A percentile compares a stretch with the other conserved stretches of the same genome.
Evolutionary conservation across 768 basidiomycete species (phyloP).

Genomic region (Harrya chromipes): DNA sequence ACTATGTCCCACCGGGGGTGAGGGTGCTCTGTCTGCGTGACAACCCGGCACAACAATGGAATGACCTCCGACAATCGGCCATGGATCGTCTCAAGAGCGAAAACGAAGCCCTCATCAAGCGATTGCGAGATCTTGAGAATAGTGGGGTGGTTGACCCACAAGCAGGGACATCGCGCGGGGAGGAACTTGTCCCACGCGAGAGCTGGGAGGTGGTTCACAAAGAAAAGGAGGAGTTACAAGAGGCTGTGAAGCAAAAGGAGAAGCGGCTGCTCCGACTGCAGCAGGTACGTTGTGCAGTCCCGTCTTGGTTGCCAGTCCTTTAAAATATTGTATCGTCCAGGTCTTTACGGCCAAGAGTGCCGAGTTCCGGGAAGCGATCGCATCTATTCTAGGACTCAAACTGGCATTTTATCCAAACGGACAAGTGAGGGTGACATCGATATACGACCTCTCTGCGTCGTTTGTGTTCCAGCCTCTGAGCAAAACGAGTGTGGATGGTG

Average conservation of each 20-base stretch:
- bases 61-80: slow-evolving; percentile 67
- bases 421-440: slow-evolving; percentile 84
- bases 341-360: slow-evolving; percentile 81
- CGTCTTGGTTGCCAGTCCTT: too few relatives aligned
- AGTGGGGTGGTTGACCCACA: slow-evolving; percentile 27
- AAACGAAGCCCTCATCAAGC: slow-evolving; percentile 75
- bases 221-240: slow-evolving; percentile 68
- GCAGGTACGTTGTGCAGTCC: slow-evolving; percentile 47
- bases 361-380: slow-evolving; percentile 90
- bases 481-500: slow-evolving; percentile 35
- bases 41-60: slow-evolving; percentile 84
- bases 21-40: slow-evolving; percentile 67
- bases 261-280: slow-evolving; percentile 77
- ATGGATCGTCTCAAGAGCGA: slow-evolving; percentile 77
- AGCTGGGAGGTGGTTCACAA: slow-evolving; percentile 71
- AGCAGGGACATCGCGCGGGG: slow-evolving; percentile 13
- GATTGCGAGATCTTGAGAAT: slow-evolving; percentile 60
- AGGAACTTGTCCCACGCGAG: slow-evolving; percentile 63
- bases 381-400: slow-evolving; percentile 86
- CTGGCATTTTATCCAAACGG: slow-evolving; percentile 91
- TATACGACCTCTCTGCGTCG: slow-evolving; percentile 82
- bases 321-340: slow-evolving; percentile 38
- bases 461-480: slow-evolving; percentile 78
- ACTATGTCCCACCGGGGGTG: slow-evolving; percentile 68
- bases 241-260: slow-evolving; percentile 70